phyloP scores from a whole-genome alignment of 2,329 filamentous ascomycete genomes.

The Trichoderma cornu-damae region DNA sequence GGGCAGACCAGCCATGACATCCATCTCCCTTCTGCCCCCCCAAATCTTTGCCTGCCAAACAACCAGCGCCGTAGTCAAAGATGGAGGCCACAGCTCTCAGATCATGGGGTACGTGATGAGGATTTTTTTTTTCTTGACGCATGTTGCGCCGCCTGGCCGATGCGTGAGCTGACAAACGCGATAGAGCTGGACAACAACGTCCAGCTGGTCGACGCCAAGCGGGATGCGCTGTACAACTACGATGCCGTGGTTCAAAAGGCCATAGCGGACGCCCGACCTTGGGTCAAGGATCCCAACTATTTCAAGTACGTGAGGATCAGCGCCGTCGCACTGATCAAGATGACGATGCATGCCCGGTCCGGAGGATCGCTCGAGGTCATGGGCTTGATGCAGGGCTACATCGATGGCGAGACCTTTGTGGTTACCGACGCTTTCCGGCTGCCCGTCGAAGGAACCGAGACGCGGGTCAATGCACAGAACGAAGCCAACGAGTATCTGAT shows the following conservation, averaged over 20 bases:
- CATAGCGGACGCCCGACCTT: constrained; percentile 62
- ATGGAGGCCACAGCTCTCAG: constrained; percentile 28
- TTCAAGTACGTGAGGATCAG: constrained; percentile 94
- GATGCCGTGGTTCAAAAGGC: constrained; percentile 62
- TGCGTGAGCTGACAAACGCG: neutral
- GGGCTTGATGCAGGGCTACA: constrained; percentile 96
- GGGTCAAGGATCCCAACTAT: constrained; percentile 73
- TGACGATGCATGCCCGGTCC: constrained; percentile 98
- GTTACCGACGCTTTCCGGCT: constrained; percentile 91
- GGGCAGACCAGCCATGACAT: constrained; percentile 8
- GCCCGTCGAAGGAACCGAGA: constrained; percentile 97
- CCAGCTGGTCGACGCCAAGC: constrained; percentile 75
- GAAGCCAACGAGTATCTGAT: constrained; percentile 98
- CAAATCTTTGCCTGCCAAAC: constrained; percentile 9
- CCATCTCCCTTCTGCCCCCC: neutral
- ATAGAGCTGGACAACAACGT: constrained; percentile 83
- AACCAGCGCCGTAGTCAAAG: neutral
- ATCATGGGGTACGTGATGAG: constrained; percentile 26
- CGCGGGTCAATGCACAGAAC: constrained; percentile 89
- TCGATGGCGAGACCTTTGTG: constrained; percentile 77
- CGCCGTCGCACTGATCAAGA: constrained; percentile 90
- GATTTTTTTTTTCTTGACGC: neutral
- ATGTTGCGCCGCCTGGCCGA: neutral
- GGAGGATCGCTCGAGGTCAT: constrained; percentile 91
- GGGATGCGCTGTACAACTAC: constrained; percentile 90